Evolutionary conservation across 1,139 yeast species (phyloP).

Genomic region (Candida glucosophila): DNA sequence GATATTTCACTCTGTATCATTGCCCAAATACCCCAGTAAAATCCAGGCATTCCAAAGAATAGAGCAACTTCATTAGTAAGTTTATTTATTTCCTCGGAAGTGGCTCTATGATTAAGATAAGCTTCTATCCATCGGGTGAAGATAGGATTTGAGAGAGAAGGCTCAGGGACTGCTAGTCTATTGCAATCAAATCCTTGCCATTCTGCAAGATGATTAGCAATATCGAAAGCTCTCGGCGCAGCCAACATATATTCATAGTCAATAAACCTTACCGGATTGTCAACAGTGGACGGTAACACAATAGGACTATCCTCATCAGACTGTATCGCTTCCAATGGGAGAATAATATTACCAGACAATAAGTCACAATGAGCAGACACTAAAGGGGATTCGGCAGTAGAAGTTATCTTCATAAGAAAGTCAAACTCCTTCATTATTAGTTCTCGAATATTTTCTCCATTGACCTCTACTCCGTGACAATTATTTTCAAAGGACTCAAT

Average conservation of each 20-base stretch:
- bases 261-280: constrained; percentile 54
- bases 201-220: constrained; percentile 80
- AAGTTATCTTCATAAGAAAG: constrained; percentile 41
- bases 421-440: constrained; percentile 39
- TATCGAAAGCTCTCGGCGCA: constrained; percentile 75
- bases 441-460: constrained; percentile 24
- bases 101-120: constrained; percentile 28
- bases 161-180: constrained; percentile 49
- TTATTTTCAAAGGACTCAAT: constrained; percentile 30
- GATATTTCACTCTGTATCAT: constrained; percentile 67
- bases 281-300: constrained; percentile 20
- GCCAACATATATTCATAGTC: constrained; percentile 79
- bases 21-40: constrained; percentile 85
- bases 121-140: constrained; percentile 49
- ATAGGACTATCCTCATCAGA: constrained; percentile 3
- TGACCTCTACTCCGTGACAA: constrained; percentile 17
- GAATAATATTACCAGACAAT: constrained; percentile 62
- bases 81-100: constrained; percentile 14
- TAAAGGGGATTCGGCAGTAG: constrained; percentile 38
- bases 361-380: constrained; percentile 70
- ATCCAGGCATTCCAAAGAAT: constrained; percentile 75
- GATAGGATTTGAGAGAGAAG: constrained; percentile 31
- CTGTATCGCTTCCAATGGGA: constrained; percentile 33
- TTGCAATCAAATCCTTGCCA: constrained; percentile 84
- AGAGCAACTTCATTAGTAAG: constrained; percentile 48